Conservation (phyloP, 2,329 filamentous ascomycete species). For the Cordyceps cateniannulata region DNA sequence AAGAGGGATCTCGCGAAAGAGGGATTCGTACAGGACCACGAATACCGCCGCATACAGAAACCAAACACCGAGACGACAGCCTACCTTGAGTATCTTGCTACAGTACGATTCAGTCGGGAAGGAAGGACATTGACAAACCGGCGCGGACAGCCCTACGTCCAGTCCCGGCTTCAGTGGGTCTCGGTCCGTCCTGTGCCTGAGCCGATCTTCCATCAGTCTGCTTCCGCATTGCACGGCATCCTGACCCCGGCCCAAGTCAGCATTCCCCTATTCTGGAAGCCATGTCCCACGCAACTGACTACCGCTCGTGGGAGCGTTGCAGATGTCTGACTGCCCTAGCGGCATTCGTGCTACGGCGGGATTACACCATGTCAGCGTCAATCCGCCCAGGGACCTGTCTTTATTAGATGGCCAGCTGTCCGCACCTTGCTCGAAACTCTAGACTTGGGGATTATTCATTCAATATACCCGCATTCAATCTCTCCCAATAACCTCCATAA, state of each 20-base stretch:
- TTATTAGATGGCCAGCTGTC: slow-evolving; percentile 6
- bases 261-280: slow-evolving; percentile 7
- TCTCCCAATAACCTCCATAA: not conserved
- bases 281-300: not conserved
- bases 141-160: not conserved
- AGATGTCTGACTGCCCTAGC: slow-evolving; percentile 9
- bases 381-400: not conserved
- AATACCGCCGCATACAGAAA: not conserved
- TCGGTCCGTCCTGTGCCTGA: not conserved
- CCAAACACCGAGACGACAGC: not conserved
- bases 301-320: not conserved
- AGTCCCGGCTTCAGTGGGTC: not conserved
- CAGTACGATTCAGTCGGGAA: not conserved
- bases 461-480: not conserved
- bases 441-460: not conserved
- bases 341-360: slow-evolving; percentile 9
- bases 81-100: not conserved
- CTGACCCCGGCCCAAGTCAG: not conserved
- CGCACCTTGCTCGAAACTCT: not conserved
- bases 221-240: not conserved
- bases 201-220: not conserved
- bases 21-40: not conserved
- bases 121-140: not conserved
- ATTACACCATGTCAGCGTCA: slow-evolving; percentile 11
- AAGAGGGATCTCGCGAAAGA: not conserved